Base-by-base conservation (phyloP, 2,329 filamentous ascomycete genomes). In the Aspergillus terreus region DNA sequence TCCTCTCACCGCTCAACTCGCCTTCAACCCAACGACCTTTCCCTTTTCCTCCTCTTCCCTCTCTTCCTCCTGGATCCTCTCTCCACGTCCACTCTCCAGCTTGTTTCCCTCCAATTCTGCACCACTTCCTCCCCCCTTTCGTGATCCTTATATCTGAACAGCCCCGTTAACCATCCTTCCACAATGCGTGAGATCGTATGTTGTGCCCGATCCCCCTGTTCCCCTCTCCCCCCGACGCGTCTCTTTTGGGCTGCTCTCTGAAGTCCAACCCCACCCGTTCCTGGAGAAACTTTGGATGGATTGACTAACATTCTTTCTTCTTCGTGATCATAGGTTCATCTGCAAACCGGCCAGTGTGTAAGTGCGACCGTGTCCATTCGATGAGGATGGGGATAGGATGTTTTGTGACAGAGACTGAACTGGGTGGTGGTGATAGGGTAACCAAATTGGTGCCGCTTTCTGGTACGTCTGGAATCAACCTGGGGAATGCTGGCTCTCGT, bases 401-500 rank as follows among this genome's bases (percentile, higher is more conserved):
- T 32, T 9, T 27, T 4, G 27, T 30, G 49, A 44, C 43, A 45
- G 46, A 53, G 44, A 59, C 62, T 68, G 59, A 66, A 62, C 56
- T 49, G 54, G 56, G 51, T 64, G 59, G 51, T 64, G 59, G 17
- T 17, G 17, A 58, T 69, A 96, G 92, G 94, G 94, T 85, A 99
- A 99, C 88, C 94, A 99, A 90, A 96, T 97, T 69, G 94, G 94
- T 92, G 94, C 94, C 83, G 94, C 94, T 80, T 99, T 99, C 85
- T 99, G 94, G 87, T 90, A 78, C 65, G 84, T 80, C 49, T 47
- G 45, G 21, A 6, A 50, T 30, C 6, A 62, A 32, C n/a, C 17
- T 27, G 19, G 11, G 11, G 7, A 19, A 12, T 45, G 2, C 15
- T 33, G 21, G 27, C 12, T 12, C 15, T 38, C 14, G 41, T 40